phyloP scores from a whole-genome alignment of 2,329 filamentous ascomycete genomes.

The Bipolaris victoriae region DNA sequence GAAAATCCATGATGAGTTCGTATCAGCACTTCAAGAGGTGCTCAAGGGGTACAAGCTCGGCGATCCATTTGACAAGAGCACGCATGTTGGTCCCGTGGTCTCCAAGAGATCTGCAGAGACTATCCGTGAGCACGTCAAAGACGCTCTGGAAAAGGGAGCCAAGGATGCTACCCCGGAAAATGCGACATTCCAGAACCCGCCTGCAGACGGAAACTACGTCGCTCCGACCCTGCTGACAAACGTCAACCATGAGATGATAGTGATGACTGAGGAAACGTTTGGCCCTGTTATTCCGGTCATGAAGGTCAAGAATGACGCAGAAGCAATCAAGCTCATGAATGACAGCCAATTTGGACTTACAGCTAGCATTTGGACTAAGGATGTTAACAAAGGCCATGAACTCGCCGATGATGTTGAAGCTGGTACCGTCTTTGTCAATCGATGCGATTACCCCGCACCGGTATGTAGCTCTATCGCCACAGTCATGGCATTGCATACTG shows the following conservation, averaged over 20 bases:
- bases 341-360: slow-evolving; percentile 93
- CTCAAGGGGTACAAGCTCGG: slow-evolving; percentile 80
- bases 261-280: slow-evolving; percentile 96
- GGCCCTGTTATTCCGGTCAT: slow-evolving; percentile 90
- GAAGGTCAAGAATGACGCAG: slow-evolving; percentile 79
- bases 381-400: slow-evolving; percentile 74
- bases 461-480: slow-evolving; percentile 62
- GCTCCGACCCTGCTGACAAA: slow-evolving; percentile 80
- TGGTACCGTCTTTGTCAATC: slow-evolving; percentile 94
- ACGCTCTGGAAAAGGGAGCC: slow-evolving; percentile 83
- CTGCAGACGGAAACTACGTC: slow-evolving; percentile 84
- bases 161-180: slow-evolving; percentile 85
- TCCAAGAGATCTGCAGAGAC: slow-evolving; percentile 77
- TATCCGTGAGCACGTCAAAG: slow-evolving; percentile 79
- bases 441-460: slow-evolving; percentile 88
- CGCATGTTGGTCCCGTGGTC: slow-evolving; percentile 86
- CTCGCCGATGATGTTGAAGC: slow-evolving; percentile 84
- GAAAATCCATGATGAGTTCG: slow-evolving; percentile 81
- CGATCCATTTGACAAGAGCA: slow-evolving; percentile 80
- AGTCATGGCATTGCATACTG: slow-evolving; percentile 11
- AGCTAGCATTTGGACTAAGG: slow-evolving; percentile 97
- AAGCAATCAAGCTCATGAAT: slow-evolving; percentile 88
- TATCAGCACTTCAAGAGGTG: slow-evolving; percentile 79
- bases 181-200: slow-evolving; percentile 73
- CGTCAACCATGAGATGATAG: slow-evolving; percentile 80